Evolutionary conservation across 2,329 filamentous ascomycete species (phyloP).

Genomic region (Biscogniauxia marginata): DNA sequence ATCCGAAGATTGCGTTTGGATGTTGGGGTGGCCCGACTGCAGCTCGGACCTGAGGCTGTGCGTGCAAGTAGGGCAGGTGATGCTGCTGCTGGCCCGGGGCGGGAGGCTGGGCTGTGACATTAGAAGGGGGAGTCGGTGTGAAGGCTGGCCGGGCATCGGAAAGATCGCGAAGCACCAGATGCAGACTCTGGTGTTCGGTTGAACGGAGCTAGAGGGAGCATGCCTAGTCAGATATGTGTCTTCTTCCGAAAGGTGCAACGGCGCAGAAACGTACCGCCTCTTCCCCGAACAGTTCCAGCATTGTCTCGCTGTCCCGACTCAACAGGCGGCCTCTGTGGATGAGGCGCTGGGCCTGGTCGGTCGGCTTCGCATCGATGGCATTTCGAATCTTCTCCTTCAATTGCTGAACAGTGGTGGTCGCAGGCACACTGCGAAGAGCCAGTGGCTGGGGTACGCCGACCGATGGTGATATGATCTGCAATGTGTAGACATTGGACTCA

Average conservation of each 20-base stretch:
- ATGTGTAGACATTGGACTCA: constrained; percentile 45
- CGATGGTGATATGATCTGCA: constrained; percentile 60
- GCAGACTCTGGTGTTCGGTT: constrained; percentile 29
- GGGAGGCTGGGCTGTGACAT: constrained; percentile 5
- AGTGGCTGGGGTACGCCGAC: constrained; percentile 51
- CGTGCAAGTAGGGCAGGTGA: constrained; percentile 11
- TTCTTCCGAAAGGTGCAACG: background rate
- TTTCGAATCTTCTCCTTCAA: constrained; percentile 59
- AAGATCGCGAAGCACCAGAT: constrained; percentile 35
- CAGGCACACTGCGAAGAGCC: constrained; percentile 47
- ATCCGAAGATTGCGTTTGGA: constrained; percentile 21
- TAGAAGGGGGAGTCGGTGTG: constrained; percentile 13
- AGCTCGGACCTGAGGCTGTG: constrained; percentile 14
- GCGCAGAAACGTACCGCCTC: constrained; percentile 44
- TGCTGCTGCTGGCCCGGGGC: constrained; percentile 15
- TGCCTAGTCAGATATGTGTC: constrained; percentile 10
- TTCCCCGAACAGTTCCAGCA: constrained; percentile 56
- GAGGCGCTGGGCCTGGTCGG: constrained; percentile 56
- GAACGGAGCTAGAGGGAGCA: constrained; percentile 26
- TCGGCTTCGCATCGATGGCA: constrained; percentile 46
- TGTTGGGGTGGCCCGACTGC: constrained; percentile 15
- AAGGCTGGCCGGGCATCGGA: constrained; percentile 23
- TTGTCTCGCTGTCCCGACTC: constrained; percentile 51
- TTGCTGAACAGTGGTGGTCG: constrained; percentile 53
- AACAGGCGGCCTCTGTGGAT: constrained; percentile 61